A percentile compares a stretch with the other conserved stretches of the same genome.
Conservation (phyloP, 2,329 filamentous ascomycete genomes). For the Phaeosphaeriaceae sp. region DNA sequence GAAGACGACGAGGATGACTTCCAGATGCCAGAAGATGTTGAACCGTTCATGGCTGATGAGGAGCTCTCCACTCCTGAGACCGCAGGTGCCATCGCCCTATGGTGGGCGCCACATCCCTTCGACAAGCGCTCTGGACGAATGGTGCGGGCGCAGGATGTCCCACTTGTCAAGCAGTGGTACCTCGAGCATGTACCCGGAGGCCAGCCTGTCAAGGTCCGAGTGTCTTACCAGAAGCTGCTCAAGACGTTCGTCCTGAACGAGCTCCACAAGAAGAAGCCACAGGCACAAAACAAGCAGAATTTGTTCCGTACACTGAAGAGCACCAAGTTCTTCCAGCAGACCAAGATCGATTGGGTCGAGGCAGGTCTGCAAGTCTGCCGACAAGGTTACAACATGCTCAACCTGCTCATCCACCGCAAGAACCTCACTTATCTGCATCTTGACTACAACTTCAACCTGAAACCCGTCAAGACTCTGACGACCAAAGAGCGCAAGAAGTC, state of each 20-base stretch:
- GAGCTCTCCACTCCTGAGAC: constrained; percentile 90
- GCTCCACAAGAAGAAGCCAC: constrained; percentile 92
- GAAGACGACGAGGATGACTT: constrained; percentile 87
- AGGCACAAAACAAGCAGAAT: constrained; percentile 94
- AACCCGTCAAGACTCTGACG: constrained; percentile 97
- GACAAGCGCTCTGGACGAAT: constrained; percentile 92
- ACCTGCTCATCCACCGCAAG: constrained; percentile 95
- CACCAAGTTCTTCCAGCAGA: constrained; percentile 99
- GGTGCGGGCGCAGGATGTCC: constrained; percentile 96
- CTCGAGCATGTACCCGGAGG: constrained; percentile 91
- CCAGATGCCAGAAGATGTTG: constrained; percentile 76
- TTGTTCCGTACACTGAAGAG: constrained; percentile 87
- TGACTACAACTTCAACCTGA: constrained; percentile 99
- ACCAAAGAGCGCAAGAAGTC: constrained; percentile 99
- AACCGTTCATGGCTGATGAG: constrained; percentile 90
- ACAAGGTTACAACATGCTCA: constrained; percentile 99
- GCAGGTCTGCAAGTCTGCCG: constrained; percentile 97
- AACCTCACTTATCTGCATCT: constrained; percentile 98
- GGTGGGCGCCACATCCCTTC: constrained; percentile 98
- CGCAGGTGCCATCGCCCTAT: constrained; percentile 86
- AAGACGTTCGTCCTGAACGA: constrained; percentile 98
- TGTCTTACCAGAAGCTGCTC: constrained; percentile 96
- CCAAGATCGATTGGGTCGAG: constrained; percentile 98
- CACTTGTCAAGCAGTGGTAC: constrained; percentile 97
- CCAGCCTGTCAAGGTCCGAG: constrained; percentile 94